phyloP scores from a whole-genome alignment of 1,139 yeast species.

The Ogataea hybrid region DNA sequence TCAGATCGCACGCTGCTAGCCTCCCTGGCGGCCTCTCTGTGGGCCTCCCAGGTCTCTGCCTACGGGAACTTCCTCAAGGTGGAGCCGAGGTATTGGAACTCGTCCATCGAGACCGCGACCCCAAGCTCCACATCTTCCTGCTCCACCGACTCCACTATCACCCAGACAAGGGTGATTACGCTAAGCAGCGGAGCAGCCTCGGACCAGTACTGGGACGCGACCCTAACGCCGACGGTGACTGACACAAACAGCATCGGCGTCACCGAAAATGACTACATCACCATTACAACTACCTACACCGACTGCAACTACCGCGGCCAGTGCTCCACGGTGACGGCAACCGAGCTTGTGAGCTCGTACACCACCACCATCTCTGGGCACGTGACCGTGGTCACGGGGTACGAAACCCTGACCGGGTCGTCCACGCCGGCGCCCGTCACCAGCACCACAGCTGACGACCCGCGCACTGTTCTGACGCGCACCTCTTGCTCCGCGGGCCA shows the following conservation, averaged over 20 bases:
- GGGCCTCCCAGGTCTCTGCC: constrained; percentile 12
- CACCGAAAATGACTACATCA: constrained; percentile 13
- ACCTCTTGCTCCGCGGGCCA: constrained; percentile 21
- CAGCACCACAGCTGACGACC: constrained; percentile 9
- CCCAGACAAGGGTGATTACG: constrained; percentile 12
- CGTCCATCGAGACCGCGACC: constrained; percentile 5
- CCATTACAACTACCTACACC: constrained; percentile 17
- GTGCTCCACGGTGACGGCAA: constrained; percentile 18
- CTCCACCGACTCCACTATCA: constrained; percentile 18
- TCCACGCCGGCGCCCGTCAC: background rate
- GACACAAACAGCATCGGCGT: constrained; percentile 8
- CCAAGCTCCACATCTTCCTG: constrained; percentile 11
- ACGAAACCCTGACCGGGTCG: constrained; percentile 5
- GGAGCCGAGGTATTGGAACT: constrained; percentile 20
- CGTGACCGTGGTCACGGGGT: constrained; percentile 12
- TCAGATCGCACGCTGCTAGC: constrained; percentile 10
- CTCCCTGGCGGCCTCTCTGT: constrained; percentile 4
- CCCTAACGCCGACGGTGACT: constrained; percentile 18
- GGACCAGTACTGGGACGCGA: constrained; percentile 11
- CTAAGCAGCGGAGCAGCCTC: constrained; percentile 7
- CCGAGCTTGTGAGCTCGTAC: constrained; percentile 20
- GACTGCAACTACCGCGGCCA: constrained; percentile 17
- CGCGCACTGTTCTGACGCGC: constrained; percentile 16
- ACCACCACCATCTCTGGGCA: constrained; percentile 20
- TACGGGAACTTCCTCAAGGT: constrained; percentile 2